Percentiles rank a stretch among this genome's conserved stretches.
phyloP scores from a whole-genome alignment of 2,329 filamentous ascomycete species.

The Alternaria burnsii region DNA sequence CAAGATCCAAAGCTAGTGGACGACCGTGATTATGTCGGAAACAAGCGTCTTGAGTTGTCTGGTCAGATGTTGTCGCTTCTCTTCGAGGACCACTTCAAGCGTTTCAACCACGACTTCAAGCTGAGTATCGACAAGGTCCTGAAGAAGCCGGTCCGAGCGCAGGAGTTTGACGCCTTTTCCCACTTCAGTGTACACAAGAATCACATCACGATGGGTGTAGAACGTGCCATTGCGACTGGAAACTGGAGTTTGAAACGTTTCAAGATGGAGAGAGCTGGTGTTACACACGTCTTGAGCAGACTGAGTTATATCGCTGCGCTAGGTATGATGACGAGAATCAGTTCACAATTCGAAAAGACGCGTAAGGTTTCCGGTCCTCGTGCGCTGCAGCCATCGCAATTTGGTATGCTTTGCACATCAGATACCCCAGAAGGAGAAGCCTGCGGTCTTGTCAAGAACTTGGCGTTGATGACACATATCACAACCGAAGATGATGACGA shows the following conservation, averaged over 20 bases:
- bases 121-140: conserved; percentile 94
- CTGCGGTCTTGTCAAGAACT: conserved; percentile 96
- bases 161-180: conserved; percentile 85
- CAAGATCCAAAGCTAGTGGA: conserved; percentile 90
- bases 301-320: conserved; percentile 96
- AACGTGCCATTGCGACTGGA: conserved; percentile 93
- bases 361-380: conserved; percentile 94
- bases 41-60: conserved; percentile 93
- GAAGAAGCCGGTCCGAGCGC: conserved; percentile 89
- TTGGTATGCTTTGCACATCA: conserved; percentile 96
- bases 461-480: conserved; percentile 99
- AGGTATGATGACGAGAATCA: conserved; percentile 99
- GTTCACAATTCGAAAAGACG: conserved; percentile 98
- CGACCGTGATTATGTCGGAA: conserved; percentile 96
- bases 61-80: conserved; percentile 92
- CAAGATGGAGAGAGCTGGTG: conserved; percentile 96
- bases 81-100: conserved; percentile 98
- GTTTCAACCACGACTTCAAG: conserved; percentile 88
- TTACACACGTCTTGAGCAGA: conserved; percentile 94
- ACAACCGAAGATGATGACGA: conserved; percentile 95
- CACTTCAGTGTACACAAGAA: conserved; percentile 86
- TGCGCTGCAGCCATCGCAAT: conserved; percentile 95
- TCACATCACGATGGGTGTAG: conserved; percentile 90
- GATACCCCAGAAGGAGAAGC: conserved; percentile 99
- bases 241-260: conserved; percentile 99